Percentiles rank a stretch among this genome's conserved stretches.
phyloP scores from a whole-genome alignment of 306 rosid genomes.

The Cotoneaster glaucophyllus region DNA sequence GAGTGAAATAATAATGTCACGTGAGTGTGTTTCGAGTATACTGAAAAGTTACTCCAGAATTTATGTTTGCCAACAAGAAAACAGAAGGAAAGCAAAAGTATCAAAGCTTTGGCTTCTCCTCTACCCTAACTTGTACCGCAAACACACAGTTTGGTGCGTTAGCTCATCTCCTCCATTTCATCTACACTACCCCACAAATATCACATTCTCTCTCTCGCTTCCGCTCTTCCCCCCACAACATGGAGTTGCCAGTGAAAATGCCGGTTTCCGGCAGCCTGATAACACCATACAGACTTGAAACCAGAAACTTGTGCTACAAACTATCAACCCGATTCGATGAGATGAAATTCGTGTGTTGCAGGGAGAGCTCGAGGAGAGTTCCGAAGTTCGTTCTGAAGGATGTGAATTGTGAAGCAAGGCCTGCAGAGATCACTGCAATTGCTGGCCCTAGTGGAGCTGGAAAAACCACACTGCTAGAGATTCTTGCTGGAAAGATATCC shows the following conservation, averaged over 20 bases:
- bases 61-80: constrained; percentile 21
- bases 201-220: constrained; percentile 20
- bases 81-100: constrained; percentile 10
- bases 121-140: constrained; percentile 16
- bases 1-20: no score
- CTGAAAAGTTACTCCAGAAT: not conserved
- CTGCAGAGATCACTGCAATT: constrained; percentile 75
- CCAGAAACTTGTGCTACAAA: constrained; percentile 60
- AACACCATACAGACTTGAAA: constrained; percentile 44
- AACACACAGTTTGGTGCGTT: constrained; percentile 62
- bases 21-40: not conserved
- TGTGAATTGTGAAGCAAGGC: constrained; percentile 76
- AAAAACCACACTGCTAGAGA: constrained; percentile 85
- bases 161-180: constrained; percentile 56
- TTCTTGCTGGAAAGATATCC: constrained; percentile 68
- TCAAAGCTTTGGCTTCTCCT: constrained; percentile 27
- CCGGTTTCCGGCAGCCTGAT: constrained; percentile 40
- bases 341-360: constrained; percentile 30
- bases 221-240: constrained; percentile 3
- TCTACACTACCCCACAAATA: constrained; percentile 21
- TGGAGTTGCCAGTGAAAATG: constrained; percentile 46
- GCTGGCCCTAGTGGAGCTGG: constrained; percentile 99
- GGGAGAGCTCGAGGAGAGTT: constrained; percentile 28
- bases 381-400: constrained; percentile 58
- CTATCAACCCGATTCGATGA: constrained; percentile 49